These are phyloP conservation scores for Fusarium mangiferae DNA, from an alignment of 2,329 filamentous ascomycete genomes.

Conservation along the genomic window DNA sequence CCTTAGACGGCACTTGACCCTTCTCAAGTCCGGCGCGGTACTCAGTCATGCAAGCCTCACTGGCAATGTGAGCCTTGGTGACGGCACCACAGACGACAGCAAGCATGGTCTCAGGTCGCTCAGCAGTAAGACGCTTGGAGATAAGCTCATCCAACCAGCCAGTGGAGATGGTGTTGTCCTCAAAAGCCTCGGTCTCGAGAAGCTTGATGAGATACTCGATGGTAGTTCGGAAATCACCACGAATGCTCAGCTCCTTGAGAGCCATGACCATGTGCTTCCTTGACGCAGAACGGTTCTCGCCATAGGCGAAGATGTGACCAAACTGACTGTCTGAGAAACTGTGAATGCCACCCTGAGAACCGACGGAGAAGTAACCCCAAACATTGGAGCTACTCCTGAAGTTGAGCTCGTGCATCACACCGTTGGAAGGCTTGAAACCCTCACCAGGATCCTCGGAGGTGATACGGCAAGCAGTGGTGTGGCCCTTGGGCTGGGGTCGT, in stretches of 20 bases:
- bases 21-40: conserved; percentile 92
- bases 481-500: conserved; percentile 91
- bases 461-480: conserved; percentile 98
- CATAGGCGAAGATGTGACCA: conserved; percentile 98
- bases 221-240: conserved; percentile 98
- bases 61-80: conserved; percentile 94
- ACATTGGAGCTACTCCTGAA: conserved; percentile 99
- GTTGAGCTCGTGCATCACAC: conserved; percentile 99
- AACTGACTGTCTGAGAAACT: conserved; percentile 99
- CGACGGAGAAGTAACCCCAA: conserved; percentile 99
- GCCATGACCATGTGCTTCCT: conserved; percentile 99
- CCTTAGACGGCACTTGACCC: conserved; percentile 96
- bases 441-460: conserved; percentile 98
- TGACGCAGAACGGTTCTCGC: conserved; percentile 95
- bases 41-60: conserved; percentile 86
- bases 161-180: conserved; percentile 98
- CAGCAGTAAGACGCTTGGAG: conserved; percentile 95
- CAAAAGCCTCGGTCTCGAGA: conserved; percentile 96
- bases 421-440: conserved; percentile 99
- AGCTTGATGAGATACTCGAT: conserved; percentile 99
- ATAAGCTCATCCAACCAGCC: conserved; percentile 99
- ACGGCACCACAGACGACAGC: conserved; percentile 96
- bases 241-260: conserved; percentile 98
- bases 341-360: conserved; percentile 95
- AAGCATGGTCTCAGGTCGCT: conserved; percentile 91